Evolutionary conservation across 768 basidiomycete genomes (phyloP).

Genomic region (Tylopilus plumbeoviolaceoides): DNA sequence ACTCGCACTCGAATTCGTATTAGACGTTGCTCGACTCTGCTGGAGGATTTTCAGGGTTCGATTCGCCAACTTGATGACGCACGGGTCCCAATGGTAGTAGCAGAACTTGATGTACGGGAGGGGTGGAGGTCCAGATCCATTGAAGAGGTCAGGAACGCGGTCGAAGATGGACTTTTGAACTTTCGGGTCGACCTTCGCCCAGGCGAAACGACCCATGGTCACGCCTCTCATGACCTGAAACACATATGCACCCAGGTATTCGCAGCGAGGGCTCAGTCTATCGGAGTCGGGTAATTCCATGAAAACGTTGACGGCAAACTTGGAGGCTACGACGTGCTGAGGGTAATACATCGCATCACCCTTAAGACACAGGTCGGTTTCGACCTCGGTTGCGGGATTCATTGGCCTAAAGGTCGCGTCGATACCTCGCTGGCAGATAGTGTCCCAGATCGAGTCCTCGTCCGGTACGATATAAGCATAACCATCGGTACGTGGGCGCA

Average conservation of each 20-base stretch:
- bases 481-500: conserved; percentile 3
- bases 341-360: conserved; percentile 11
- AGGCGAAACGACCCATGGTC: background rate
- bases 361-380: background rate
- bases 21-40: background rate
- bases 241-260: conserved; percentile 28
- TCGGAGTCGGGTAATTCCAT: conserved; percentile 2
- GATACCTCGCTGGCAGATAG: conserved; percentile 13
- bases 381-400: background rate
- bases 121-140: background rate
- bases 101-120: conserved; percentile 11
- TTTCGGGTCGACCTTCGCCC: conserved; percentile 9
- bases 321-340: conserved; percentile 13
- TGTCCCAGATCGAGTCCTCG: conserved; percentile 13
- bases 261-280: background rate
- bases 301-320: conserved; percentile 27
- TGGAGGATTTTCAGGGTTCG: background rate
- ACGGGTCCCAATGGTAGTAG: conserved; percentile 20
- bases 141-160: conserved; percentile 1
- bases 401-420: conserved; percentile 7
- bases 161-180: conserved; percentile 1
- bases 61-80: conserved; percentile 15
- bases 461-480: conserved; percentile 6
- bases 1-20: no score
- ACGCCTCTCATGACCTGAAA: background rate